Percentiles rank a stretch among this genome's conserved stretches.
Conservation (phyloP, 768 basidiomycete genomes). For the Lyophyllum atratum region DNA sequence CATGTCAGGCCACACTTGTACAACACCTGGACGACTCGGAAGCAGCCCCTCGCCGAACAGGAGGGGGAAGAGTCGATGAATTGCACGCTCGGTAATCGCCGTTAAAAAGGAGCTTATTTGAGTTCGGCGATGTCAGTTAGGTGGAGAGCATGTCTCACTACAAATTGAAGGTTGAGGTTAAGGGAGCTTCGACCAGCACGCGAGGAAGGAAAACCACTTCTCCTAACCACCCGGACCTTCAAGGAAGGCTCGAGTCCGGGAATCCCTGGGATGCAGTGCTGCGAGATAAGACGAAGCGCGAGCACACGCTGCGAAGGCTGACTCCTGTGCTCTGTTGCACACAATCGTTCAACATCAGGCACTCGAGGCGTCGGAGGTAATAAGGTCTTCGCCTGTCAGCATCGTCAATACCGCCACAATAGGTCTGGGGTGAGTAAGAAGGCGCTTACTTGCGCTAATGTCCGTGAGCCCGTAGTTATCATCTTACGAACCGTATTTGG, state of each 20-base stretch:
- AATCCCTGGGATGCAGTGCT: neutral
- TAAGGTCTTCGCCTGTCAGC: neutral
- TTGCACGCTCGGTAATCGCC: constrained; percentile 11
- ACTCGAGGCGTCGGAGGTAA: neutral
- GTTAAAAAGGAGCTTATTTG: constrained; percentile 6
- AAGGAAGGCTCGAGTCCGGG: neutral
- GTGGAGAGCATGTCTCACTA: neutral
- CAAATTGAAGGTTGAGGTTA: constrained; percentile 17
- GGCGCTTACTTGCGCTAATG: neutral
- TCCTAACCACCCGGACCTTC: constrained; percentile 16
- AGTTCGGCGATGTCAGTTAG: constrained; percentile 8
- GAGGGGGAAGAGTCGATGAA: neutral
- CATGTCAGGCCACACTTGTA: neutral
- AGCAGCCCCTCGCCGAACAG: neutral
- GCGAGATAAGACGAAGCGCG: neutral
- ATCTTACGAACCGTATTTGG: neutral
- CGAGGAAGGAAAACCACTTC: neutral
- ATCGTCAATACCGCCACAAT: neutral
- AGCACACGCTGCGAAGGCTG: neutral
- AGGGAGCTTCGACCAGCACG: constrained; percentile 2
- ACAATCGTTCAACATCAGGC: neutral
- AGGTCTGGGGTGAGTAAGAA: neutral
- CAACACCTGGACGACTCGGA: neutral
- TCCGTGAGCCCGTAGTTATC: neutral
- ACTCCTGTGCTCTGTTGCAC: neutral